phyloP scores from a whole-genome alignment of 805 yeast genomes.

The Candida ponderosae region DNA sequence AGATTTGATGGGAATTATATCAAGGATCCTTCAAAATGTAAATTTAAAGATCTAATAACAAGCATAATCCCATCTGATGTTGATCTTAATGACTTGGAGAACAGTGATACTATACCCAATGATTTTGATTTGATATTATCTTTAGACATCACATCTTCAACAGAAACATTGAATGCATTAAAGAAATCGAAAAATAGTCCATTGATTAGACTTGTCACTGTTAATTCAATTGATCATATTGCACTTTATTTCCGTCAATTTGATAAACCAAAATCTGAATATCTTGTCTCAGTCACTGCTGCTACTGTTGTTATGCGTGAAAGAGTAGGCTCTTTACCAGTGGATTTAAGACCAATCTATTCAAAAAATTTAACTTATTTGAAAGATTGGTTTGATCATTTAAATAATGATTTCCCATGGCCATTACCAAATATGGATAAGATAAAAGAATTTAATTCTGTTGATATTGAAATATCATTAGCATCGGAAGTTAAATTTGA shows the following conservation, averaged over 20 bases:
- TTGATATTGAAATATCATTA: conserved; percentile 74
- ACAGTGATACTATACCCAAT: conserved; percentile 14
- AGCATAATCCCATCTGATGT: conserved; percentile 15
- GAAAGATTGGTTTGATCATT: conserved; percentile 49
- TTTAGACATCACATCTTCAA: conserved; percentile 54
- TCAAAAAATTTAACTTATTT: conserved; percentile 57
- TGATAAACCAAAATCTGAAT: conserved; percentile 26
- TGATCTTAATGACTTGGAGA: conserved; percentile 4
- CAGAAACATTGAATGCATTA: conserved; percentile 23
- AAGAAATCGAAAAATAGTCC: conserved; percentile 32
- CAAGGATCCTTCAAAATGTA: conserved; percentile 38
- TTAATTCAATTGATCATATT: conserved; percentile 81
- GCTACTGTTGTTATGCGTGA: conserved; percentile 79
- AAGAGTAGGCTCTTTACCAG: conserved; percentile 74
- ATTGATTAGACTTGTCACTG: conserved; percentile 62
- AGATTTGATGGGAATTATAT: conserved; percentile 58
- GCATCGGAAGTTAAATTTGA: conserved; percentile 66
- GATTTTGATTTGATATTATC: conserved; percentile 53
- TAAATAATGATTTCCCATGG: conserved; percentile 40
- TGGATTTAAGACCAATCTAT: conserved; percentile 70
- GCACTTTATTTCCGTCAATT: conserved; percentile 38
- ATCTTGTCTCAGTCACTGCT: conserved; percentile 64
- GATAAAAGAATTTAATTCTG: conserved; percentile 53
- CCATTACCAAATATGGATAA: conserved; percentile 69
- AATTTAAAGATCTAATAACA: conserved; percentile 12